phyloP scores from a whole-genome alignment of 495 filamentous ascomycete species.

The Xylaria nigripes region DNA sequence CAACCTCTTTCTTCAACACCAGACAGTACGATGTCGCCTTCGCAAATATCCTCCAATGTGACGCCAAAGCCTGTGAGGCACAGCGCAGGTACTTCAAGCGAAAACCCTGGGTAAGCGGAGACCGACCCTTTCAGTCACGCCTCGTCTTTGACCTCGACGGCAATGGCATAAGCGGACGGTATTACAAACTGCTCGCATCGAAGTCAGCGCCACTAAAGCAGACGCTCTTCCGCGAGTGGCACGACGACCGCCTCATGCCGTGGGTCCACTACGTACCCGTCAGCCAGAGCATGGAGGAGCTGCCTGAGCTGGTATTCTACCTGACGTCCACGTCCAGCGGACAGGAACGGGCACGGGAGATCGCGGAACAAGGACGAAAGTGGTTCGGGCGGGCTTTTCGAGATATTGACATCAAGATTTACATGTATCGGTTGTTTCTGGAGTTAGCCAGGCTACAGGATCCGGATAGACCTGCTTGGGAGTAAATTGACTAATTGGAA shows the following conservation, averaged over 20 bases:
- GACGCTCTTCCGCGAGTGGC: conserved; percentile 49
- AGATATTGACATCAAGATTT: conserved; percentile 33
- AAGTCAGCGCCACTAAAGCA: conserved; percentile 38
- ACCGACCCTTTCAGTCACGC: conserved; percentile 17
- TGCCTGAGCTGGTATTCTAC: conserved; percentile 38
- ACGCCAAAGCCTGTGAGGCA: conserved; percentile 8
- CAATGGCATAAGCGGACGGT: conserved; percentile 47
- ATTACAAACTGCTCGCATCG: conserved; percentile 39
- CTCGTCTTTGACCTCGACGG: conserved; percentile 47
- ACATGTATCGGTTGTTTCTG: conserved; percentile 37
- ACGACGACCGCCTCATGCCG: conserved; percentile 45
- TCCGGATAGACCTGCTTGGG: conserved; percentile 12
- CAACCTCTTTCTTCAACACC: conserved; percentile 15
- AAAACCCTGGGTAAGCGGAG: conserved; percentile 12
- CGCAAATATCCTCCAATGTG: conserved; percentile 17
- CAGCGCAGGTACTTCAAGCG: conserved; percentile 21
- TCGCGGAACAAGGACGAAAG: conserved; percentile 35
- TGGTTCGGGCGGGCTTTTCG: conserved; percentile 38
- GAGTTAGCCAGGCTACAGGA: conserved; percentile 36
- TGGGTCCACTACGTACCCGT: conserved; percentile 50
- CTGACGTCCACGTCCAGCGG: conserved; percentile 28
- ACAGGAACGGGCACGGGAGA: conserved; percentile 27
- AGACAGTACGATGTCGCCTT: conserved; percentile 13
- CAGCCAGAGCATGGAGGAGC: conserved; percentile 37
- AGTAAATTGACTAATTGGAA: background rate